Conservation (phyloP, 768 basidiomycete genomes). For the Suillus hirtellus region DNA sequence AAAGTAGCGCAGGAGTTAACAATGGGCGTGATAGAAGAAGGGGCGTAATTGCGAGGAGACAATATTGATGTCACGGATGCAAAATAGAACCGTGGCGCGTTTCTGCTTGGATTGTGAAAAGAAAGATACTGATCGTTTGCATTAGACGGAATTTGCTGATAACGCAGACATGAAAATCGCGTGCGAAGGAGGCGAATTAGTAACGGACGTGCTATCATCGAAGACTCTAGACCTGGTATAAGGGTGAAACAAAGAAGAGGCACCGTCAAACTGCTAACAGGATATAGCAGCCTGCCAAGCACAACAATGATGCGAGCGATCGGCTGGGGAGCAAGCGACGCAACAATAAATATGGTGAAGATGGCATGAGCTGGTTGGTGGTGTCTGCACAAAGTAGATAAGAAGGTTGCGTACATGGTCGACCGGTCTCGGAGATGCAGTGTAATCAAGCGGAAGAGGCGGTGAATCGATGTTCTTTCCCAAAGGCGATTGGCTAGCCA, state of each 20-base stretch:
- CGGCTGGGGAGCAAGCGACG: not conserved
- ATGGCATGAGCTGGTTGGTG: not conserved
- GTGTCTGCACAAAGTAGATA: not conserved
- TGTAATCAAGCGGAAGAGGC: not conserved
- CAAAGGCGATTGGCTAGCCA: not conserved
- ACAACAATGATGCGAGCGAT: not conserved
- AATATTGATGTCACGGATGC: not conserved
- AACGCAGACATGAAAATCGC: slow-evolving; percentile 16
- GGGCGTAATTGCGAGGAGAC: not conserved
- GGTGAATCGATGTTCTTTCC: not conserved
- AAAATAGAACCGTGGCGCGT: not conserved
- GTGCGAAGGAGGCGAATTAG: not conserved
- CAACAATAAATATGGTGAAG: not conserved
- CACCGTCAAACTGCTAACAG: not conserved
- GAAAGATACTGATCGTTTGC: not conserved
- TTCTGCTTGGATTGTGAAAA: not conserved
- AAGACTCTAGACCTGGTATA: not conserved
- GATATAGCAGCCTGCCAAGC: not conserved
- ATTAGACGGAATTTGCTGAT: not conserved
- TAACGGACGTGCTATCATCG: not conserved
- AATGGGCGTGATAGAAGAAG: slow-evolving; percentile 32
- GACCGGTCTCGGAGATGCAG: not conserved
- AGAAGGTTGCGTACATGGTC: not conserved
- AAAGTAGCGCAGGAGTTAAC: slow-evolving; percentile 63
- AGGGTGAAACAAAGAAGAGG: not conserved